Evolutionary conservation across 2,329 filamentous ascomycete species (phyloP).

Genomic region (Sporothrix variecibatus): DNA sequence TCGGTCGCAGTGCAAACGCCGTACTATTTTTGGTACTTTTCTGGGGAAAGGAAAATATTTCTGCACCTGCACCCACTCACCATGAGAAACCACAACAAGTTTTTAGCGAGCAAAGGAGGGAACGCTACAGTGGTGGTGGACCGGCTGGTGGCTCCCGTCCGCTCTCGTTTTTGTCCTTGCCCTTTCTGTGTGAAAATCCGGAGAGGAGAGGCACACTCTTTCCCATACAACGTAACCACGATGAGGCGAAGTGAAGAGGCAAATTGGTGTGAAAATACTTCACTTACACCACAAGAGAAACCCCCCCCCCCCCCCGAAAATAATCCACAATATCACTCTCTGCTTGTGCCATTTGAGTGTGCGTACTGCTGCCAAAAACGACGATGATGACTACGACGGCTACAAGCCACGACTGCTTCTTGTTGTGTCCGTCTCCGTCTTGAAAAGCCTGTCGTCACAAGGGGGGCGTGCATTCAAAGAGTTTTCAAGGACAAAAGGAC

Average conservation of each 20-base stretch:
- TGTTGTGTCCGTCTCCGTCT: too few species aligned
- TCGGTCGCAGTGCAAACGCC: not conserved
- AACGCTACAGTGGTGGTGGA: not conserved
- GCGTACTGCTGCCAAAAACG: not conserved
- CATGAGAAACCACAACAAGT: not conserved
- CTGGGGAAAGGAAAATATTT: not conserved
- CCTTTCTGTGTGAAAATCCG: not conserved
- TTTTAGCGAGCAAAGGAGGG: not conserved
- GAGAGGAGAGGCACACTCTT: not conserved
- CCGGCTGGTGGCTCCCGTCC: constrained; percentile 1
- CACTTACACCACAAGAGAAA: not conserved
- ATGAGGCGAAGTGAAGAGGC: constrained; percentile 1
- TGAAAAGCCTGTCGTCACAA: not conserved
- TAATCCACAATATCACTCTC: not conserved
- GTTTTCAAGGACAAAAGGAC: not conserved
- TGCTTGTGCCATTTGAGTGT: not conserved
- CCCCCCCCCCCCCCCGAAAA: too few species aligned
- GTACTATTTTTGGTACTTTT: constrained; percentile 16
- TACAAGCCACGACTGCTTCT: not conserved
- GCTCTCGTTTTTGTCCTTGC: not conserved
- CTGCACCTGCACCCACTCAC: not conserved
- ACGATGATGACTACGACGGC: not conserved
- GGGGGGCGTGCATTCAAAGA: not conserved
- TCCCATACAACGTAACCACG: not conserved
- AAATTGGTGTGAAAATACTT: not conserved